Conservation (phyloP, 208 protist species). For the Angomonas desouzai region DNA sequence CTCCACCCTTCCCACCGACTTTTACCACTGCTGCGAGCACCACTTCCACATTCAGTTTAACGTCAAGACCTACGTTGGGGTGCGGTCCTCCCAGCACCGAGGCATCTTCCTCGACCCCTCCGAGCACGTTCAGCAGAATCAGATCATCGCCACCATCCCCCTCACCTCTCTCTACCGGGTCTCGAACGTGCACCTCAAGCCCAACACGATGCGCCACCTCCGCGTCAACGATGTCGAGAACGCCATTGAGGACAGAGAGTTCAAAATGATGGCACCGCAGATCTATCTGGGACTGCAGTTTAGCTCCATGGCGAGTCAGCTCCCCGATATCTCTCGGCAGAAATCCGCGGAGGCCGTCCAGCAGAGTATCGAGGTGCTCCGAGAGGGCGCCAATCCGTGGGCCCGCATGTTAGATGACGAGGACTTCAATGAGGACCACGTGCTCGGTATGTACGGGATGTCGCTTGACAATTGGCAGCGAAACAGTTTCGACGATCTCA, state of each 20-base stretch:
- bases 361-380: conserved; percentile 34
- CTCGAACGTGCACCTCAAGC: conserved; percentile 62
- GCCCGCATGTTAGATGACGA: conserved; percentile 86
- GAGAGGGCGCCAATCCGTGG: conserved; percentile 65
- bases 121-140: conserved; percentile 42
- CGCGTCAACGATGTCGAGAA: conserved; percentile 46
- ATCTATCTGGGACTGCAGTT: conserved; percentile 83
- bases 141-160: conserved; percentile 75
- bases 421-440: conserved; percentile 86
- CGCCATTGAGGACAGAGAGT: conserved; percentile 70
- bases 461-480: conserved; percentile 88
- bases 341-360: conserved; percentile 34
- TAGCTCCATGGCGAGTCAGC: conserved; percentile 50
- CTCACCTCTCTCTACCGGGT: conserved; percentile 59
- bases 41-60: conserved; percentile 71
- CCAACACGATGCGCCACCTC: conserved; percentile 57
- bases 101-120: conserved; percentile 61
- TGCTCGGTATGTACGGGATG: conserved; percentile 89
- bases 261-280: conserved; percentile 82
- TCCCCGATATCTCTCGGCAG: conserved; percentile 62
- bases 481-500: conserved; percentile 79
- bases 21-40: conserved; percentile 49
- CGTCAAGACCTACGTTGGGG: conserved; percentile 75
- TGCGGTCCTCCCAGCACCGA: conserved; percentile 75
- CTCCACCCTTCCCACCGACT: conserved; percentile 72